A percentile compares a stretch with the other conserved stretches of the same genome.
phyloP scores from a whole-genome alignment of 2,329 filamentous ascomycete genomes.

The Ascochyta lentis region DNA sequence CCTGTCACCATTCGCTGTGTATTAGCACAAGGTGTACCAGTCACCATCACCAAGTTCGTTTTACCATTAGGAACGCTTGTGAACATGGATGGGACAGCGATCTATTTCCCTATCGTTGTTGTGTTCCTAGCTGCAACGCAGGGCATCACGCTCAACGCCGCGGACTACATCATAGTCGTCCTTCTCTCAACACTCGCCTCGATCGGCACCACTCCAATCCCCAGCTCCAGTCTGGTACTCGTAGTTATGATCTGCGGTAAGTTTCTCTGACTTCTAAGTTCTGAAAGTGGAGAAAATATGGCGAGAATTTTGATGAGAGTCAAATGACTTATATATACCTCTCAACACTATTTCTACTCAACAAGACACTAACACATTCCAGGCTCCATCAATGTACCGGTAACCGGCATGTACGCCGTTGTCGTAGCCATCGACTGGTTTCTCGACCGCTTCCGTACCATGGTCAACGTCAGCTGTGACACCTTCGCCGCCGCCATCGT shows the following conservation, averaged over 20 bases:
- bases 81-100: slow-evolving; percentile 53
- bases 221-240: slow-evolving; percentile 59
- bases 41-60: slow-evolving; percentile 55
- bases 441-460: slow-evolving; percentile 63
- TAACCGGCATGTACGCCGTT: slow-evolving; percentile 61
- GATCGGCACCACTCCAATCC: slow-evolving; percentile 63
- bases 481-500: slow-evolving; percentile 54
- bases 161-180: slow-evolving; percentile 59
- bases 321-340: no score
- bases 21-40: slow-evolving; percentile 51
- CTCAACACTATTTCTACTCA: background rate
- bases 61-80: slow-evolving; percentile 57
- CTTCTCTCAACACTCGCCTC: slow-evolving; percentile 60
- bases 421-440: slow-evolving; percentile 64
- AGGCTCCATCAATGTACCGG: slow-evolving; percentile 50
- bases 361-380: background rate
- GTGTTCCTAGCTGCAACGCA: slow-evolving; percentile 62
- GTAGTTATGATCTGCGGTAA: slow-evolving; percentile 59
- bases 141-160: slow-evolving; percentile 52
- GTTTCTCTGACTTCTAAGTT: background rate
- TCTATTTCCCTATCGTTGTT: slow-evolving; percentile 62
- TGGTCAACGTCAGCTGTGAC: slow-evolving; percentile 60
- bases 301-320: no score
- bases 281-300: no score
- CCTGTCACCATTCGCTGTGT: slow-evolving; percentile 57